Evolutionary conservation across 331 rosid genomes (phyloP).

Genomic region (Stylosanthes scabra): DNA sequence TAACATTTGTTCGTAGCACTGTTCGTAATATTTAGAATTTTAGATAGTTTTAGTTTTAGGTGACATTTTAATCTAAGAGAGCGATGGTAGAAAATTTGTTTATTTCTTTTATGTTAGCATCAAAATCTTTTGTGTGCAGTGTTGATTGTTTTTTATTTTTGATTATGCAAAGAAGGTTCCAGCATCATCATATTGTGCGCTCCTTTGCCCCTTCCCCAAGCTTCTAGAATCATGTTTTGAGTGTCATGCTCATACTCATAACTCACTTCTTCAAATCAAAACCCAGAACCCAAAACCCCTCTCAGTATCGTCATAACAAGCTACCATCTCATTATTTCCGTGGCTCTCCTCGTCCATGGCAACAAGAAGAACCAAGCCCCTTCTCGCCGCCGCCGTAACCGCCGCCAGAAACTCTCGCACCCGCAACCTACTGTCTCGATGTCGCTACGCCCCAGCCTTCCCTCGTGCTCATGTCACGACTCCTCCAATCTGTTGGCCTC

Average conservation of each 20-base stretch:
- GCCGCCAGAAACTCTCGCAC: conserved; percentile 34
- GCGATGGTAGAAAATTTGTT: too few relatives aligned
- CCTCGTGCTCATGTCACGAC: conserved; percentile 17
- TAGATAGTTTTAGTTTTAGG: too few relatives aligned
- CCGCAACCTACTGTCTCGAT: conserved; percentile 26
- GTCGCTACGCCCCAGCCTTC: conserved; percentile 36
- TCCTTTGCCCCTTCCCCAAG: conserved; percentile 46
- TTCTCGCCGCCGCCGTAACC: conserved; percentile 51
- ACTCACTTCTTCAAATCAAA: background rate
- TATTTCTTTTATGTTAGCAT: too few relatives aligned
- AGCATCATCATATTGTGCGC: background rate
- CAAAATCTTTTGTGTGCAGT: too few relatives aligned
- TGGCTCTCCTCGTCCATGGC: conserved; percentile 52
- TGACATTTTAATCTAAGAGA: too few relatives aligned
- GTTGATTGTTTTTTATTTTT: too few relatives aligned
- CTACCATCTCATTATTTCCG: background rate
- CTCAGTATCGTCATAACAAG: background rate
- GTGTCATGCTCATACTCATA: background rate
- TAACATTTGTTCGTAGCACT: too few relatives aligned
- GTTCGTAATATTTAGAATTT: too few relatives aligned
- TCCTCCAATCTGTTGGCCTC: conserved; percentile 37
- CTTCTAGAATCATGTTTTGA: background rate
- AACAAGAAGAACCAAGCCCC: conserved; percentile 64
- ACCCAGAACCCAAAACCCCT: background rate
- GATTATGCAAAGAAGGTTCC: too few relatives aligned